Evolutionary conservation across 1,284 basidiomycete species (phyloP).

Genomic region (Ganoderma sp.): DNA sequence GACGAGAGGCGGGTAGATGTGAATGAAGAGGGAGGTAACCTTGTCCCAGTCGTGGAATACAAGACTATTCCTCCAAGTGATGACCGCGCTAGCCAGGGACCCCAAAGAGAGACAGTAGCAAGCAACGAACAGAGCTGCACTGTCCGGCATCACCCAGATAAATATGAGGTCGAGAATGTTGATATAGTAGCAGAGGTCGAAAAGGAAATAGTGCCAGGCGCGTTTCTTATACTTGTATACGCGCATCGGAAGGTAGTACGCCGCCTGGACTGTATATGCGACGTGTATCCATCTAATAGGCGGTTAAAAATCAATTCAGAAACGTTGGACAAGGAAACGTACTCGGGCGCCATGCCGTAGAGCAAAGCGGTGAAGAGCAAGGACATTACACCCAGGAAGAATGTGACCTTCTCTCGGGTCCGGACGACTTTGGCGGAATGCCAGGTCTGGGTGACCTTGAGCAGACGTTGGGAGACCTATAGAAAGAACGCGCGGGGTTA

Average conservation of each 20-base stretch:
- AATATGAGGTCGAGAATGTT: conserved; percentile 89
- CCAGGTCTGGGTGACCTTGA: conserved; percentile 77
- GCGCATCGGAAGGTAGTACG: conserved; percentile 82
- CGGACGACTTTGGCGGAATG: conserved; percentile 90
- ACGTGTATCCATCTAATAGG: conserved; percentile 74
- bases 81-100: conserved; percentile 88
- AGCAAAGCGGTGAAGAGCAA: conserved; percentile 83
- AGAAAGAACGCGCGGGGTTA: conserved; percentile 13
- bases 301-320: conserved; percentile 11
- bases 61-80: conserved; percentile 96
- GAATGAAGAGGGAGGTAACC: conserved; percentile 89
- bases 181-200: conserved; percentile 91
- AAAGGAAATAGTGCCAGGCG: conserved; percentile 92
- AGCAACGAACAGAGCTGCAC: conserved; percentile 78
- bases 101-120: conserved; percentile 91
- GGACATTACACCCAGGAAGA: conserved; percentile 91
- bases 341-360: conserved; percentile 85
- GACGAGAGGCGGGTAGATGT: conserved; percentile 86
- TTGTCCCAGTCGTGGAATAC: conserved; percentile 96
- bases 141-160: conserved; percentile 83
- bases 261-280: conserved; percentile 74
- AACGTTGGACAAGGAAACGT: conserved; percentile 46
- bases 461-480: conserved; percentile 79
- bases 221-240: conserved; percentile 87
- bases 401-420: conserved; percentile 89